These are phyloP conservation scores for Populus hybrid DNA, from an alignment of 441 rosid species.

Conservation along the genomic window DNA sequence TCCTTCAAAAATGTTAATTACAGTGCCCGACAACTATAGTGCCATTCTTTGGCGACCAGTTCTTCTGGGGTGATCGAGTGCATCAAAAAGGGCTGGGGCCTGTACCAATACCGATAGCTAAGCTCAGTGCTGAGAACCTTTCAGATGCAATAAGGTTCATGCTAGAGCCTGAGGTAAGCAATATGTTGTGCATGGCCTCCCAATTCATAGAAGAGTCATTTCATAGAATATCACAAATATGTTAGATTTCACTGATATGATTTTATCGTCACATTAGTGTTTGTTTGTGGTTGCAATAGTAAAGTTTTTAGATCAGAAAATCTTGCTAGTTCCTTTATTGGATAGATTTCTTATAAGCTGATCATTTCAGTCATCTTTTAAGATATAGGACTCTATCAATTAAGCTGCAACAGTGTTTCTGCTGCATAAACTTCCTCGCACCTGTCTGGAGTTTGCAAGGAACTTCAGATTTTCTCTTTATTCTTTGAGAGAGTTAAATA, in stretches of 20 bases:
- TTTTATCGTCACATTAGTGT: not conserved
- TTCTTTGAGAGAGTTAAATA: not conserved
- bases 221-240: not conserved
- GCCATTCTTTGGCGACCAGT: constrained; percentile 98
- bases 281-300: not conserved
- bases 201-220: not conserved
- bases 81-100: constrained; percentile 81
- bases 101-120: constrained; percentile 73
- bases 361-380: not conserved
- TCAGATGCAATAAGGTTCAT: constrained; percentile 74
- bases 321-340: not conserved
- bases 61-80: constrained; percentile 94
- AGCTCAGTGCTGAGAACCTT: constrained; percentile 79
- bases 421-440: not conserved
- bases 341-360: too few relatives aligned
- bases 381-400: not conserved
- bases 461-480: not conserved
- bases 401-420: not conserved
- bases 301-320: not conserved
- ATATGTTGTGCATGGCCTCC: not conserved
- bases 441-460: not conserved
- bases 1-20: constrained; percentile 17
- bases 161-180: constrained; percentile 88
- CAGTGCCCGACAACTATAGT: constrained; percentile 98
- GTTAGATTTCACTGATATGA: not conserved